Conservation (phyloP, 768 basidiomycete species). For the Russula griseocarnosa region DNA sequence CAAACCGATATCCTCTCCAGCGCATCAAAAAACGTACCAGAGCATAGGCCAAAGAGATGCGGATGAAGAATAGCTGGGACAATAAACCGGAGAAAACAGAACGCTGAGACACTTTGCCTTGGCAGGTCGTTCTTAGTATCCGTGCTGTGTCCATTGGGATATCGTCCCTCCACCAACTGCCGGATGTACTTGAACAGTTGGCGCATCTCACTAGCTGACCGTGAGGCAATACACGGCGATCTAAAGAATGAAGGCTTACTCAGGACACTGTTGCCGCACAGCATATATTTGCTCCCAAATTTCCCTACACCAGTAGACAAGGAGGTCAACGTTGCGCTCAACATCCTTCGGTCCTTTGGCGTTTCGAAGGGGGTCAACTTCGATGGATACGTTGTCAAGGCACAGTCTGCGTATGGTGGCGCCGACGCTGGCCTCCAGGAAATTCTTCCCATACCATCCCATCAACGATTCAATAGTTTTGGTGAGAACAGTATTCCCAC, state of each 20-base stretch:
- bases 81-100: conserved; percentile 85
- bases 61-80: conserved; percentile 89
- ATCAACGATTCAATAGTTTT: conserved; percentile 75
- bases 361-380: conserved; percentile 73
- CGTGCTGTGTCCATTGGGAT: conserved; percentile 40
- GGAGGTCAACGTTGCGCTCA: conserved; percentile 61
- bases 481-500: conserved; percentile 51
- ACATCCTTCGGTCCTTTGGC: conserved; percentile 57
- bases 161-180: conserved; percentile 65
- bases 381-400: conserved; percentile 70
- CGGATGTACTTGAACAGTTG: conserved; percentile 65
- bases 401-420: conserved; percentile 63
- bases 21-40: conserved; percentile 45
- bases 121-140: conserved; percentile 54
- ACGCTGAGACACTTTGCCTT: conserved; percentile 83
- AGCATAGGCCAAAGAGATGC: conserved; percentile 73
- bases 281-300: conserved; percentile 82
- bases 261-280: conserved; percentile 66
- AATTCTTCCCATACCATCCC: conserved; percentile 74
- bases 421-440: conserved; percentile 79
- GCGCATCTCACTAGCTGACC: conserved; percentile 60
- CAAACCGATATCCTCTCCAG: not conserved
- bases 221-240: conserved; percentile 9
- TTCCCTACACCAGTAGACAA: conserved; percentile 74
- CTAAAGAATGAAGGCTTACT: conserved; percentile 45